These are phyloP conservation scores for Acanthamoeba castellanii DNA, from an alignment of 208 protist genomes.

Conservation along the genomic window DNA sequence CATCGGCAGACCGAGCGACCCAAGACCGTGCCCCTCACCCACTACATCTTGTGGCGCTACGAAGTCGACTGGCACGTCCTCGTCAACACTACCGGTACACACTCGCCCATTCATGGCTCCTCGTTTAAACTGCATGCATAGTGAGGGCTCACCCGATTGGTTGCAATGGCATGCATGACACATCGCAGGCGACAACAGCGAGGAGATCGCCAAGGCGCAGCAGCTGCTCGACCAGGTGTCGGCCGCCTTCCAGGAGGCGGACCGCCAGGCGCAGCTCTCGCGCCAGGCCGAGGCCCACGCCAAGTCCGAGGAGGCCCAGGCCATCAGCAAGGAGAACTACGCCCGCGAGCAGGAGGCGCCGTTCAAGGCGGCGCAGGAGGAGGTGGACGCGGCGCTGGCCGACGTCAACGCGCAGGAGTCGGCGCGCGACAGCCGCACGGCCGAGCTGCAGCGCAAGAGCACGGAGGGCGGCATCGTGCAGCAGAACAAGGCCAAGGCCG, in stretches of 20 bases:
- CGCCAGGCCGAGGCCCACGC: neutral
- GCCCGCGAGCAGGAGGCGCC: slow-evolving; percentile 63
- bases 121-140: neutral
- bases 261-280: neutral
- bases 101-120: neutral
- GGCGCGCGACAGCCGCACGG: slow-evolving; percentile 68
- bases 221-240: slow-evolving; percentile 11
- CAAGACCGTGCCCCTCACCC: slow-evolving; percentile 64
- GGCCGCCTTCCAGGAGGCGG: slow-evolving; percentile 45
- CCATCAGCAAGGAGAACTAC: neutral
- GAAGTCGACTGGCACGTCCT: slow-evolving; percentile 70
- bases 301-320: neutral
- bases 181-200: slow-evolving; percentile 68
- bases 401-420: slow-evolving; percentile 68
- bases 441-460: slow-evolving; percentile 72
- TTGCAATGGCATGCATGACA: neutral
- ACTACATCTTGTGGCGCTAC: slow-evolving; percentile 74
- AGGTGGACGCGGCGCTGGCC: slow-evolving; percentile 72
- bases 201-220: slow-evolving; percentile 74
- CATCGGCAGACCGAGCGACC: slow-evolving; percentile 45
- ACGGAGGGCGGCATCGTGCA: slow-evolving; percentile 27
- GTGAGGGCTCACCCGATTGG: neutral
- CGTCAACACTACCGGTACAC: slow-evolving; percentile 43
- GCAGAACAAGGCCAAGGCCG: slow-evolving; percentile 71
- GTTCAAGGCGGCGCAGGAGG: slow-evolving; percentile 72